Base-by-base conservation (phyloP, 306 rosid genomes). In the Astragalus glycyphyllos region DNA sequence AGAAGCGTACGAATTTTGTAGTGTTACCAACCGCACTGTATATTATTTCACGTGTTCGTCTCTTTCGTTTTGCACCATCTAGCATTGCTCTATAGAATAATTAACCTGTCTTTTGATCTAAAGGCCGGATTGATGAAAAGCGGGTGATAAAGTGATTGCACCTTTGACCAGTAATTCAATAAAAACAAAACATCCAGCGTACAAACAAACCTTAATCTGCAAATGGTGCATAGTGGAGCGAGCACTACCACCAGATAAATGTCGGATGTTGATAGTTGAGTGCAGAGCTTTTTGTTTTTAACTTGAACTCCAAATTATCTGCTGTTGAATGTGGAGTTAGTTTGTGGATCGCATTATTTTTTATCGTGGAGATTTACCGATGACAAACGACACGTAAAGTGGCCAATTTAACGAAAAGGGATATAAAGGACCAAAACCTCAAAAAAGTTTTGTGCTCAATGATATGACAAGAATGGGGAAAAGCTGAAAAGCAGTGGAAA, bases 81-180 rank as follows among this genome's bases (percentile, higher is more conserved):
- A n/a, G n/a, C n/a, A n/a, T n/a, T n/a, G n/a, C n/a, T n/a, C n/a
- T 20, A 20, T 26, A 35, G 66, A 45, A 41, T 62, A 73, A 49
- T 41, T 41, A 73, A 47, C 79, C 37, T 34, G 48, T 42, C 29
- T 35, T 40, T 58, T 32, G 58, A 78, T 50, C 51, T 23, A 53
- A 74, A 71, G 71, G 74, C n/a, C 53, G n/a, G 68, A 49, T 54
- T 68, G 45, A 53, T 37, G 12, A 68, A 69, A 47, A 63, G 49
- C 9, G 16, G 48, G 54, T 74, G 68, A 47, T 15, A 69, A 70
- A 78, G 75, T 82, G 76, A 69, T 69, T 38, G 64, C 74, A 70
- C 44, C 75, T 46, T 77, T 77, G 81, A 74, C 78, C 58, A 35
- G 29, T 58, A 51, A 54, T 80, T 65, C 81, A 72, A 40, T 59